Percentiles rank a stretch among this genome's conserved stretches.
phyloP scores from a whole-genome alignment of 345 rosid species.

The Acer yangbiense region DNA sequence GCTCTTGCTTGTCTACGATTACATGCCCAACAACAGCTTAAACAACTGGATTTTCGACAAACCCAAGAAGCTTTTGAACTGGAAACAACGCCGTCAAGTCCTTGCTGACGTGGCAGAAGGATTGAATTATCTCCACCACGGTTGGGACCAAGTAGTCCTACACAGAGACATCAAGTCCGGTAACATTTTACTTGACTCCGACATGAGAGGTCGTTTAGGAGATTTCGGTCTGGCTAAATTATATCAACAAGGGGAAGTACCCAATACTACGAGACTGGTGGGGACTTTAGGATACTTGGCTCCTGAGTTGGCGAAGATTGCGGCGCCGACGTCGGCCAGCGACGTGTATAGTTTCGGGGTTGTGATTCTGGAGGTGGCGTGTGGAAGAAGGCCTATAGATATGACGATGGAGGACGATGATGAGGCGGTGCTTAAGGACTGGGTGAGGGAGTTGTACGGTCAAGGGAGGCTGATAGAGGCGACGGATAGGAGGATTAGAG shows the following conservation, averaged over 20 bases:
- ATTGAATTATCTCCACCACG: slow-evolving; percentile 77
- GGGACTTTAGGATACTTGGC: slow-evolving; percentile 90
- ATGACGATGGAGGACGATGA: slow-evolving; percentile 53
- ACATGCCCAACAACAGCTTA: slow-evolving; percentile 82
- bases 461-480: slow-evolving; percentile 55
- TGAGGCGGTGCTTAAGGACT: slow-evolving; percentile 62
- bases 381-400: slow-evolving; percentile 74
- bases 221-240: slow-evolving; percentile 90
- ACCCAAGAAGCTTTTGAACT: slow-evolving; percentile 53
- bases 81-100: slow-evolving; percentile 59
- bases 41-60: slow-evolving; percentile 70
- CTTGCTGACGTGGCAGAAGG: slow-evolving; percentile 86
- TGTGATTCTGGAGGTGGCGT: slow-evolving; percentile 77
- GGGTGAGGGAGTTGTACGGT: slow-evolving; percentile 66
- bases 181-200: slow-evolving; percentile 73
- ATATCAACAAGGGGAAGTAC: slow-evolving; percentile 71
- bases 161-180: slow-evolving; percentile 88
- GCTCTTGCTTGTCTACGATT: slow-evolving; percentile 80
- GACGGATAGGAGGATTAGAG: slow-evolving; percentile 54
- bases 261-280: slow-evolving; percentile 80
- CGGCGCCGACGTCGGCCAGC: slow-evolving; percentile 61
- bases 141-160: slow-evolving; percentile 89
- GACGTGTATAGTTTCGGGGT: slow-evolving; percentile 91
- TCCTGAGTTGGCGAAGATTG: slow-evolving; percentile 65
- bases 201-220: slow-evolving; percentile 80